phyloP scores from a whole-genome alignment of 2,329 filamentous ascomycete genomes.

The Sporothrix dimorphospora region DNA sequence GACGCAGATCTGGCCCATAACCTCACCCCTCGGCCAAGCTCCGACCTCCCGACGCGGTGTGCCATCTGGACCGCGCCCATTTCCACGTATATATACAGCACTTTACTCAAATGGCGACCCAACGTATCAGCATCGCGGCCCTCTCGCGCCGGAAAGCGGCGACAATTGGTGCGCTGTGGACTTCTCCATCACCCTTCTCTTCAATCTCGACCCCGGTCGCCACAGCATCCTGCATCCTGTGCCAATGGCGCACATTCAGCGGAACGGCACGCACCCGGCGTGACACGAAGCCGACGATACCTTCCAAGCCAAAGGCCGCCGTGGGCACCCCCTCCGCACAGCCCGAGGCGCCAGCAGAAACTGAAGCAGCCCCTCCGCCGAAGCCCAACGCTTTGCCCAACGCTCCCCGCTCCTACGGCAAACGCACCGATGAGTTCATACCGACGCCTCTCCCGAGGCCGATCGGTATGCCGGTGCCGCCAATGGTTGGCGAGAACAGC shows the following conservation, averaged over 20 bases:
- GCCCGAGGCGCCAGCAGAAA: not conserved
- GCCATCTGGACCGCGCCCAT: not conserved
- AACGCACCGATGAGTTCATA: conserved; percentile 57
- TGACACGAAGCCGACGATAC: conserved; percentile 28
- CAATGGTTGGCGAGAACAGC: conserved; percentile 77
- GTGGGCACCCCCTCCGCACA: not conserved
- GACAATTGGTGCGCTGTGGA: conserved; percentile 13
- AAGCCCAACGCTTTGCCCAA: conserved; percentile 50
- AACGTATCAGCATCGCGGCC: conserved; percentile 3
- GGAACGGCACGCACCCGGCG: conserved; percentile 30
- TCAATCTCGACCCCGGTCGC: not conserved
- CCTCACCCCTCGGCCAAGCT: conserved; percentile 21
- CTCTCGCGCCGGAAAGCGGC: conserved; percentile 2
- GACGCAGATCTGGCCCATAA: not conserved
- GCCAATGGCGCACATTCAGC: conserved; percentile 49
- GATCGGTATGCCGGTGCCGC: conserved; percentile 78
- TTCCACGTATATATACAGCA: not conserved
- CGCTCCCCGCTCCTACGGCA: conserved; percentile 64
- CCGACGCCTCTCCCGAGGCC: conserved; percentile 68
- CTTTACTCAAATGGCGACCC: conserved; percentile 23
- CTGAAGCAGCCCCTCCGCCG: not conserved
- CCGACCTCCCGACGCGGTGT: not conserved
- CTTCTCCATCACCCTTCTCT: not conserved
- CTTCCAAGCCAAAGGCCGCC: conserved; percentile 5
- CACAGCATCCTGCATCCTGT: conserved; percentile 48